Evolutionary conservation across 2,329 filamentous ascomycete species (phyloP).

Genomic region (Aspergillus sp.): DNA sequence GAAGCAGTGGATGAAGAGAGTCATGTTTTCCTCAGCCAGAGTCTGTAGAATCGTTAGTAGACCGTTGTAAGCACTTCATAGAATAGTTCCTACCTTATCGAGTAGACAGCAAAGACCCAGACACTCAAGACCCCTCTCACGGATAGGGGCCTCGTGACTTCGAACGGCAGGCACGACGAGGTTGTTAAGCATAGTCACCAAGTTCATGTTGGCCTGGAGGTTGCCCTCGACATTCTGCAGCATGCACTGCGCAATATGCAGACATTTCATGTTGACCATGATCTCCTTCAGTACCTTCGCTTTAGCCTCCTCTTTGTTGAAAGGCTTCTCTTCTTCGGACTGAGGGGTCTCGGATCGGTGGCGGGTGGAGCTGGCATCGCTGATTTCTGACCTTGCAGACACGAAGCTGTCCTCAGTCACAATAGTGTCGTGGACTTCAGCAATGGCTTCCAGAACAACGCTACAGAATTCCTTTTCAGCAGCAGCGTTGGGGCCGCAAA

Average conservation of each 20-base stretch:
- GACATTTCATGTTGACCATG: constrained; percentile 96
- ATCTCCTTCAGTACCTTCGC: constrained; percentile 76
- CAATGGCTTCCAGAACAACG: constrained; percentile 81
- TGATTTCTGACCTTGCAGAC: constrained; percentile 84
- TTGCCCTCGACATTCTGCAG: constrained; percentile 87
- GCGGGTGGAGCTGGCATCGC: constrained; percentile 60
- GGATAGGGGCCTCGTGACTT: constrained; percentile 87
- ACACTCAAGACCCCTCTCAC: constrained; percentile 86
- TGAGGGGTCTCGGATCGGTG: constrained; percentile 46
- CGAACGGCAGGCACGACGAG: constrained; percentile 93
- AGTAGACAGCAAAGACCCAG: constrained; percentile 88
- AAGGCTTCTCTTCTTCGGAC: constrained; percentile 61
- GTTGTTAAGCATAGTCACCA: constrained; percentile 98
- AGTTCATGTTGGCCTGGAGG: constrained; percentile 82
- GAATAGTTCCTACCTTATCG: constrained; percentile 62
- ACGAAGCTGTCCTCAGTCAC: constrained; percentile 83
- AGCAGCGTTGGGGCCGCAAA: constrained; percentile 66
- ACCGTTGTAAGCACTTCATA: neutral
- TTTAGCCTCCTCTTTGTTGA: constrained; percentile 63
- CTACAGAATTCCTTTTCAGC: constrained; percentile 54
- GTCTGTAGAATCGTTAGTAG: constrained; percentile 51
- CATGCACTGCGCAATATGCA: constrained; percentile 97
- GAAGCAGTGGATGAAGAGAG: constrained; percentile 94
- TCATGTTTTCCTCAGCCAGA: constrained; percentile 87
- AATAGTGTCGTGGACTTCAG: constrained; percentile 95